Evolutionary conservation across 2,329 filamentous ascomycete genomes (phyloP).

Genomic region (Tolypocladium ovalisporum): DNA sequence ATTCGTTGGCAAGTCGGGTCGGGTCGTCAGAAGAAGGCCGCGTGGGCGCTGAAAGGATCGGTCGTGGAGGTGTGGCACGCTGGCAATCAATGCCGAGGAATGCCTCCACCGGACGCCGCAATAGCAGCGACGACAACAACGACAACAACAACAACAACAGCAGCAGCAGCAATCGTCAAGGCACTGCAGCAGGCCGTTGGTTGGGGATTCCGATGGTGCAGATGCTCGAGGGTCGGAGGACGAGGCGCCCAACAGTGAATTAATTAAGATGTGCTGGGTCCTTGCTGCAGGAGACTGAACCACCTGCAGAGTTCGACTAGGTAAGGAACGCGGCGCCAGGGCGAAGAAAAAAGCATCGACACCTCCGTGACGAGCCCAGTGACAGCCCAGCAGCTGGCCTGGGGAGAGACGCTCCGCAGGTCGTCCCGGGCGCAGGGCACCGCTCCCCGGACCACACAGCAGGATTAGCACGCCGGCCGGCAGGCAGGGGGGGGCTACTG

Average conservation of each 20-base stretch:
- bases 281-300: not conserved
- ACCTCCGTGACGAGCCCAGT: no score
- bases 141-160: no score
- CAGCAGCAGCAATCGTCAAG: not conserved
- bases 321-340: not conserved
- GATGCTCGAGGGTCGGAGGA: not conserved
- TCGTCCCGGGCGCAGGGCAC: not conserved
- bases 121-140: not conserved
- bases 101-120: not conserved
- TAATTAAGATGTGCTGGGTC: not conserved
- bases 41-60: not conserved
- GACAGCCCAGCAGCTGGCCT: no score
- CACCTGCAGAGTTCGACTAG: no score
- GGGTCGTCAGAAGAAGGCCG: not conserved
- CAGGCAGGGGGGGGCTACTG: no score
- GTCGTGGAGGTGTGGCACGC: not conserved
- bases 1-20: not conserved
- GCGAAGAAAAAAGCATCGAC: not conserved
- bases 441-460: not conserved
- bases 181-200: not conserved
- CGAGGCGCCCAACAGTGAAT: not conserved
- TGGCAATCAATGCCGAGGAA: not conserved
- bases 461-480: not conserved
- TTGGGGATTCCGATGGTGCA: not conserved
- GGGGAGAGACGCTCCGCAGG: no score